phyloP scores from a whole-genome alignment of 352 stramenopile species.

The Plasmopara muralis region DNA sequence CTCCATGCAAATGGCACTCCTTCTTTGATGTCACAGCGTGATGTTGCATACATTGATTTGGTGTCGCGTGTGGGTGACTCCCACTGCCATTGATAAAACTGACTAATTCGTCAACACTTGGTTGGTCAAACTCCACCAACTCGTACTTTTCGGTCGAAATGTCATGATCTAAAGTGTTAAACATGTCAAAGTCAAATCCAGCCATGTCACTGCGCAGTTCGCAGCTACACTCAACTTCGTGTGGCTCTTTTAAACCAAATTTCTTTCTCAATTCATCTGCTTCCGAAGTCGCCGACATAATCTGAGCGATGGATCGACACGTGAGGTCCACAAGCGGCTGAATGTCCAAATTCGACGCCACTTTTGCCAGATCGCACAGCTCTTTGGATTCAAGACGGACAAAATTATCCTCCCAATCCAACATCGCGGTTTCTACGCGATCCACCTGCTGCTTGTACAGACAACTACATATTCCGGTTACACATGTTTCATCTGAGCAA shows the following conservation, averaged over 20 bases:
- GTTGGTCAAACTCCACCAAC: constrained; percentile 75
- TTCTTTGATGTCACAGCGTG: constrained; percentile 19
- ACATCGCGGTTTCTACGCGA: constrained; percentile 41
- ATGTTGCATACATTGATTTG: constrained; percentile 22
- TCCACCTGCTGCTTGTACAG: constrained; percentile 77
- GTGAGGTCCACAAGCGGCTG: constrained; percentile 75
- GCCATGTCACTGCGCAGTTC: constrained; percentile 49
- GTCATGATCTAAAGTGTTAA: constrained; percentile 70
- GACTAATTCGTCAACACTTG: constrained; percentile 74
- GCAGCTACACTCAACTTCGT: constrained; percentile 41
- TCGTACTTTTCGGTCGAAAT: constrained; percentile 73
- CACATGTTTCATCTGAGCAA: neutral
- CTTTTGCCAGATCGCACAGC: constrained; percentile 71
- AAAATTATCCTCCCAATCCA: constrained; percentile 63
- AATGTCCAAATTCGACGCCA: constrained; percentile 76
- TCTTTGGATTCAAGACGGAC: constrained; percentile 71
- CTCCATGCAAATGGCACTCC: constrained; percentile 22
- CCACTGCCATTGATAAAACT: constrained; percentile 71
- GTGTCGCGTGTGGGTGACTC: constrained; percentile 16
- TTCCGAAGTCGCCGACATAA: constrained; percentile 76
- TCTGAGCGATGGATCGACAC: constrained; percentile 74
- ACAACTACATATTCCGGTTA: constrained; percentile 32
- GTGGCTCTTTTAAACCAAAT: constrained; percentile 59
- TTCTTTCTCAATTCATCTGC: constrained; percentile 71
- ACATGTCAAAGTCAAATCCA: constrained; percentile 74